Conservation (phyloP, 2,329 filamentous ascomycete genomes). For the Stagonosporopsis vannaccii region DNA sequence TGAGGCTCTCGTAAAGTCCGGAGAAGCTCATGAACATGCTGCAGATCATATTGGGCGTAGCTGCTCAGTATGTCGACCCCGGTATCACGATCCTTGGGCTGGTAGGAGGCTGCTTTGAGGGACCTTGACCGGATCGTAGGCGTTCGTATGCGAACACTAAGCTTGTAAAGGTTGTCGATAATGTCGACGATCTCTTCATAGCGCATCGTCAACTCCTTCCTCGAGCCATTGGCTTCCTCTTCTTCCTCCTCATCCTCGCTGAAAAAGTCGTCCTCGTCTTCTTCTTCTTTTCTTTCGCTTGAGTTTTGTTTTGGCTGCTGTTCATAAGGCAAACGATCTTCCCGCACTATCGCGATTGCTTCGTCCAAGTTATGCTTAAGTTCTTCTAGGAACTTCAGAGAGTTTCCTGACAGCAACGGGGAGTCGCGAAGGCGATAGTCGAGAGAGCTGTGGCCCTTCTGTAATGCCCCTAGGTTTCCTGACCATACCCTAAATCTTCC, state of each 20-base stretch:
- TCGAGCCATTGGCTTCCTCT: conserved; percentile 28
- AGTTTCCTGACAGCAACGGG: conserved; percentile 42
- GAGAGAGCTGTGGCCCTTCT: conserved; percentile 47
- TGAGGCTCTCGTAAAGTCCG: conserved; percentile 29
- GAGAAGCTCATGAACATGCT: conserved; percentile 43
- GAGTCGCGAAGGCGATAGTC: conserved; percentile 50
- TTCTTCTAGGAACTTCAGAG: conserved; percentile 44
- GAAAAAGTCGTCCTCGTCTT: conserved; percentile 36
- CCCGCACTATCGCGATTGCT: conserved; percentile 39
- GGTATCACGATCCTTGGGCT: conserved; percentile 45
- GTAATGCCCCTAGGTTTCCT: conserved; percentile 46
- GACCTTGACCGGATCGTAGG: conserved; percentile 45
- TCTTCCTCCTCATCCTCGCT: conserved; percentile 41
- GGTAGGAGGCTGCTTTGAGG: conserved; percentile 45
- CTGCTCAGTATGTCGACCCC: conserved; percentile 43
- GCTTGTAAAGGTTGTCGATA: conserved; percentile 48
- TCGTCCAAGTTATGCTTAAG: conserved; percentile 40
- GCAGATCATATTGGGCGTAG: conserved; percentile 42
- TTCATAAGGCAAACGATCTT: conserved; percentile 44
- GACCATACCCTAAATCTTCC: conserved; percentile 49
- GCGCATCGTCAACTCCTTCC: conserved; percentile 45
- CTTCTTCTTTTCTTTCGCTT: conserved; percentile 15
- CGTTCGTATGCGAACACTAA: conserved; percentile 47
- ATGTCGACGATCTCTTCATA: conserved; percentile 48
- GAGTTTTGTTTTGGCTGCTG: conserved; percentile 24